Conservation (phyloP, 352 stramenopile species). For the Paralagenidium karlingii region DNA sequence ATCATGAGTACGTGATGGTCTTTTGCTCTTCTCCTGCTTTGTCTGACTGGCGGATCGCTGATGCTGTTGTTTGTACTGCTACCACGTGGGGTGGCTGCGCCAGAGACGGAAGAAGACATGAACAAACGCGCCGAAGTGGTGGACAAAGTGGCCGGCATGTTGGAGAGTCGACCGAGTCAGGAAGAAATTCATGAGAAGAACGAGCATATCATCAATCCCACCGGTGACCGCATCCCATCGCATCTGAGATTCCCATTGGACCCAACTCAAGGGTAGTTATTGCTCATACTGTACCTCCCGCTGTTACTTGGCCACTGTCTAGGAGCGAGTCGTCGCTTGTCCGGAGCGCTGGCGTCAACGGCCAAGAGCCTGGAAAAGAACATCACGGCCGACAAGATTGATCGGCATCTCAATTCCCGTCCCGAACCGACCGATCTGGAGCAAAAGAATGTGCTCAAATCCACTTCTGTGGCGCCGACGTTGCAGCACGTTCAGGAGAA, state of each 20-base stretch:
- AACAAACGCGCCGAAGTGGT: conserved; percentile 22
- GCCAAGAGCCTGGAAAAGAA: conserved; percentile 33
- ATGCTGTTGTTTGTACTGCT: background rate
- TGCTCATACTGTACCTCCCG: no score
- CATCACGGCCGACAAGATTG: conserved; percentile 52
- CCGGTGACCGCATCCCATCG: conserved; percentile 10
- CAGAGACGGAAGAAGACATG: conserved; percentile 22
- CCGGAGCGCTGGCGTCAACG: conserved; percentile 21
- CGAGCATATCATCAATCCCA: conserved; percentile 37
- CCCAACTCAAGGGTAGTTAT: background rate
- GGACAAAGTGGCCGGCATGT: conserved; percentile 26
- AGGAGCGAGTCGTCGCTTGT: conserved; percentile 22
- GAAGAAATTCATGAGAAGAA: conserved; percentile 33
- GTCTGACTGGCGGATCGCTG: background rate
- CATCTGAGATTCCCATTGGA: background rate
- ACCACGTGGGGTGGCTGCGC: background rate
- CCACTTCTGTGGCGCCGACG: conserved; percentile 30
- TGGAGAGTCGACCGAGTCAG: conserved; percentile 27
- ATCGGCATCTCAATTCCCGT: conserved; percentile 39
- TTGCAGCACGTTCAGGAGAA: conserved; percentile 65
- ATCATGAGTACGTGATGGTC: conserved; percentile 18
- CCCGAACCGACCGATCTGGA: conserved; percentile 43
- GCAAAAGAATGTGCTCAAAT: conserved; percentile 36
- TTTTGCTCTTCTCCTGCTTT: no score
- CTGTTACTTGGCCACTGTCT: no score